phyloP scores from a whole-genome alignment of 495 filamentous ascomycete genomes.

The Letharia lupina region DNA sequence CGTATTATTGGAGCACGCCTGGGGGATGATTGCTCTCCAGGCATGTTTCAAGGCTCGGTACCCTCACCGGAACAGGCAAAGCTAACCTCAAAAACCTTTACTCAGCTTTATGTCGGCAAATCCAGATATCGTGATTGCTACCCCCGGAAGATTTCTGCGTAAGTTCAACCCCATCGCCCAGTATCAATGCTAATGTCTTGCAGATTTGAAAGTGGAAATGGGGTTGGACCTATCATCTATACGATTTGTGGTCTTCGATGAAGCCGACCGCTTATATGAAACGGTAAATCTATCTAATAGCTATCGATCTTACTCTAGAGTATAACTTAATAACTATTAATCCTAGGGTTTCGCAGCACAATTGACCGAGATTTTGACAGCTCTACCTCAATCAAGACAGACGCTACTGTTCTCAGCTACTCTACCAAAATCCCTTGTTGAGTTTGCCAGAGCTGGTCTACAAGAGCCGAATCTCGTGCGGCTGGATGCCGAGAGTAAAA shows the following conservation, averaged over 20 bases:
- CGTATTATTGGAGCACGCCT: neutral
- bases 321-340: too few relatives aligned
- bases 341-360: constrained; percentile 72
- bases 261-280: constrained; percentile 93
- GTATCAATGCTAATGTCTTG: too few relatives aligned
- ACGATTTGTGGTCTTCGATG: constrained; percentile 90
- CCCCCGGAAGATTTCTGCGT: constrained; percentile 83
- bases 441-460: constrained; percentile 88
- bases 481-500: constrained; percentile 87
- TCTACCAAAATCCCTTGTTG: constrained; percentile 82
- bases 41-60: neutral
- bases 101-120: constrained; percentile 81
- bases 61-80: neutral
- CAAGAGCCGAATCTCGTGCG: constrained; percentile 83
- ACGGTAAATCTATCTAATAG: constrained; percentile 40
- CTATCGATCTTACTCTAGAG: too few relatives aligned
- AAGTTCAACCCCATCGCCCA: too few relatives aligned
- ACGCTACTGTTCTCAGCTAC: constrained; percentile 94
- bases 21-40: neutral
- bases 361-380: constrained; percentile 84
- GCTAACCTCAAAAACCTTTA: neutral
- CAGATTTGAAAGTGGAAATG: constrained; percentile 88
- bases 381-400: constrained; percentile 73
- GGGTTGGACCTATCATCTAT: constrained; percentile 75
- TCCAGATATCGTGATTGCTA: constrained; percentile 93